Base-by-base conservation (phyloP, 2,329 filamentous ascomycete genomes). In the Atkinsonella hypoxylon region DNA sequence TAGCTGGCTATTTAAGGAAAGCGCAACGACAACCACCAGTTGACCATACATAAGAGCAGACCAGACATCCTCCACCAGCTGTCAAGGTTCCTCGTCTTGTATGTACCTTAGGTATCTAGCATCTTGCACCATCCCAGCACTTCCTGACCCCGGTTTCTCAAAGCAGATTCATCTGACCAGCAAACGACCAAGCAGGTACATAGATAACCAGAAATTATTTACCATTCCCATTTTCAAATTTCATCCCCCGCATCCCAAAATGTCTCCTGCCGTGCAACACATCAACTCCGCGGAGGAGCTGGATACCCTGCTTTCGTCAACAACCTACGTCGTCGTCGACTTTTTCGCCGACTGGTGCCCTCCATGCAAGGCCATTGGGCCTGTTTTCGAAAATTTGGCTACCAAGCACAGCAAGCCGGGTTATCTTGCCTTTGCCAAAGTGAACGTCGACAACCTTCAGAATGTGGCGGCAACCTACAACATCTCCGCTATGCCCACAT, bases 401-500 rank as follows among this genome's bases (percentile, higher is more conserved):
- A 50, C 48, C 47, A 51, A 58, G 53, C 55, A 63, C 34, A 55
- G 55, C 17, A 55, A 52, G 31, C 51, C 56, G 40, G 48, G 55
- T 39, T 55, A 57, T 26, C 49, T 64, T 15, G 38, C 51, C 26
- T 55, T 60, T 47, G 45, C 53, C 4, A 51, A 54, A 13, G 52
- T 49, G n/a, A 57, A 65, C 10, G 56, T 64, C 51, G 50, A 59
- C 50, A 55, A 50, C 17, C 48, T 62, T n/a, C 54, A 60, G 12
- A 49, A 15, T 52, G 46, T 61, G 31, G 58, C 88, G 22, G 76
- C 82, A 60, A 80, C 89, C 61, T 83, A 93, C 59, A 78, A 79
- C 58, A 79, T 97, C 67, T 82, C 85, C 61, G 89, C 90, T 67
- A 96, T 97, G 91, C 91, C 91, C 47, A 95, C 89, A 11, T 96